Base-by-base conservation (phyloP, 2,329 filamentous ascomycete species). In the Ophiostoma sp. region DNA sequence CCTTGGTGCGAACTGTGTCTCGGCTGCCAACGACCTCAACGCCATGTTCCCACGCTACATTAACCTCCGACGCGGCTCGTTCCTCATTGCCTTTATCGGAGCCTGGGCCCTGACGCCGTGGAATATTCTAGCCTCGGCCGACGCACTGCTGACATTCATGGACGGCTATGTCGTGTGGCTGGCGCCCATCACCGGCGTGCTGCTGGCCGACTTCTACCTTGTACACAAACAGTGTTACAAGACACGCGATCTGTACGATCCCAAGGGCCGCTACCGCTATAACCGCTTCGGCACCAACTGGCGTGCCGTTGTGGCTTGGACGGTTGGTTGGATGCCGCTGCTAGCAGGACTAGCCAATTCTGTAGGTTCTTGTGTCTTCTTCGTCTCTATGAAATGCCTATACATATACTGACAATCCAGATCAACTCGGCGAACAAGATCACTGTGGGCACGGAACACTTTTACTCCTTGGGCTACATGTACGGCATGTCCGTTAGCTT, bases 151-250 rank as follows among this genome's bases (percentile, higher is more conserved):
- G n/a, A 70, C 66, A 2, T 73, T 73, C 55, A 66, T 73, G 49
- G 64, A 64, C 2, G 71, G 70, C 7, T 73, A 73, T 49, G 68
- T 68, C 38, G 65, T 73, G 11, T 73, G 71, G 66, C 72, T 73
- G 71, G 71, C 69, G 4, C 70, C 71, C 5, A 64, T 78, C n/a
- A 41, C 69, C 27, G 77, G 75, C 42, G 74, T 79, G 45, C 74
- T 80, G 47, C 72, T 76, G 16, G 72, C 70, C 64, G 77, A 80
- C 69, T 81, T 77, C 69, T 80, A 76, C 73, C 69, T 80, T 58
- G 74, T 80, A 64, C 76, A 77, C 42, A 72, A 74, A 36, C 74
- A 76, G 49, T 74, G 73, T 16, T 72, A 78, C 65, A 75, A 76
- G 65, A 74, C 79, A 52, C 76, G 75, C 0, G 77, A 77, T 38